These are phyloP conservation scores for Cercis canadensis DNA, from an alignment of 306 rosid species.

Conservation along the genomic window DNA sequence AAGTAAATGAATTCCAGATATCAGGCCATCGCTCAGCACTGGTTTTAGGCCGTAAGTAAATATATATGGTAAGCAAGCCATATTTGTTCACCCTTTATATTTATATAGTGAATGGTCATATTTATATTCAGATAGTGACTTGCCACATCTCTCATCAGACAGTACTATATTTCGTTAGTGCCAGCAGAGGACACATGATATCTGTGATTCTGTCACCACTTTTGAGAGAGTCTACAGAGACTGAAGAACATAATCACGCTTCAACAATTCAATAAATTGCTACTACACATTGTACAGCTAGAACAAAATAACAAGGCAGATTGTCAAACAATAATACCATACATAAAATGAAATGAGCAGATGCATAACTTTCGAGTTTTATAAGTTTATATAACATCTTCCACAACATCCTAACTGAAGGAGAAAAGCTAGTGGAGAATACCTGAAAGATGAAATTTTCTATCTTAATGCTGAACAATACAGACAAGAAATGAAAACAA, in stretches of 20 bases:
- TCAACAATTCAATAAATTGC: neutral
- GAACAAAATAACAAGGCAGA: slow-evolving; percentile 12
- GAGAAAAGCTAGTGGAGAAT: neutral
- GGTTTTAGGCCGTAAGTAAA: slow-evolving; percentile 15
- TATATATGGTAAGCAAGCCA: neutral
- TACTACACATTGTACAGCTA: neutral
- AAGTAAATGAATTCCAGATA: too few species aligned
- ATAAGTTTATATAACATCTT: too few species aligned
- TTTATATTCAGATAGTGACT: neutral
- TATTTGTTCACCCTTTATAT: neutral
- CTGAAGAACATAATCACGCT: neutral
- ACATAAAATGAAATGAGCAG: neutral
- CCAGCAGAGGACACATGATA: neutral
- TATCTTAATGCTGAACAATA: neutral
- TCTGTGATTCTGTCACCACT: neutral
- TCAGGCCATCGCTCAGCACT: neutral
- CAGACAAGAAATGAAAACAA: neutral
- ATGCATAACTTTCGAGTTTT: neutral
- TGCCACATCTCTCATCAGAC: neutral
- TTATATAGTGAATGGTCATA: slow-evolving; percentile 12
- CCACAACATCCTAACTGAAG: neutral
- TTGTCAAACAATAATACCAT: slow-evolving; percentile 1
- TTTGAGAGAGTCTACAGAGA: neutral
- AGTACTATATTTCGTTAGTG: slow-evolving; percentile 5
- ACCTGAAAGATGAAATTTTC: neutral